Evolutionary conservation across 2,329 filamentous ascomycete species (phyloP).

Genomic region (Fusarium dimerum): DNA sequence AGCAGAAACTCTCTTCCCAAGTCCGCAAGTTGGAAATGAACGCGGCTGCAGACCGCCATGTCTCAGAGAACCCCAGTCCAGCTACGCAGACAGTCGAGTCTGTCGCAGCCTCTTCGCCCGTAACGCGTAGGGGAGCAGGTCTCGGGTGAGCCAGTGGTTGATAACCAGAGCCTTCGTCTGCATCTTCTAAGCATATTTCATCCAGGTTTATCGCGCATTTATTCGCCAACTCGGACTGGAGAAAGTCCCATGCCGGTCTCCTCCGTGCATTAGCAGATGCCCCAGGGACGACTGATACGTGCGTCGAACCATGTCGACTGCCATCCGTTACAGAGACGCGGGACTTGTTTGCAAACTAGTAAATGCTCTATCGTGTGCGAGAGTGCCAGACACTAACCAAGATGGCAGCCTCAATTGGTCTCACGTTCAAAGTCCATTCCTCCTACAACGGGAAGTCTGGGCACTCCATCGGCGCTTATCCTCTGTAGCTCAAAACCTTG

Average conservation of each 20-base stretch:
- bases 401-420: slow-evolving; percentile 7
- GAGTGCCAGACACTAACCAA: not conserved
- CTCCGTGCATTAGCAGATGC: slow-evolving; percentile 8
- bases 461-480: slow-evolving; percentile 9
- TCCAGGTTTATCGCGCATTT: slow-evolving; percentile 11
- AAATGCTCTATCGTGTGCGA: fast-evolving
- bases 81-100: slow-evolving; percentile 10
- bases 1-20: slow-evolving; percentile 3
- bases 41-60: not conserved
- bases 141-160: not conserved
- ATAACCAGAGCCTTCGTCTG: not conserved
- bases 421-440: slow-evolving; percentile 12
- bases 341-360: slow-evolving; percentile 13
- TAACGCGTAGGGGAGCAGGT: slow-evolving; percentile 7
- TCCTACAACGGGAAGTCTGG: slow-evolving; percentile 9
- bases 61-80: slow-evolving; percentile 3
- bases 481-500: fast-evolving
- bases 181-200: not conserved
- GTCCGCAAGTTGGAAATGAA: not conserved
- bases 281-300: slow-evolving; percentile 1
- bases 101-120: slow-evolving; percentile 7
- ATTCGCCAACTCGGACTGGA: slow-evolving; percentile 5
- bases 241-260: slow-evolving; percentile 8
- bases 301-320: slow-evolving; percentile 1
- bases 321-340: slow-evolving; percentile 2